Percentiles rank a stretch among this genome's conserved stretches.
Conservation (phyloP, 352 stramenopile species). For the Pythium guiyangense region DNA sequence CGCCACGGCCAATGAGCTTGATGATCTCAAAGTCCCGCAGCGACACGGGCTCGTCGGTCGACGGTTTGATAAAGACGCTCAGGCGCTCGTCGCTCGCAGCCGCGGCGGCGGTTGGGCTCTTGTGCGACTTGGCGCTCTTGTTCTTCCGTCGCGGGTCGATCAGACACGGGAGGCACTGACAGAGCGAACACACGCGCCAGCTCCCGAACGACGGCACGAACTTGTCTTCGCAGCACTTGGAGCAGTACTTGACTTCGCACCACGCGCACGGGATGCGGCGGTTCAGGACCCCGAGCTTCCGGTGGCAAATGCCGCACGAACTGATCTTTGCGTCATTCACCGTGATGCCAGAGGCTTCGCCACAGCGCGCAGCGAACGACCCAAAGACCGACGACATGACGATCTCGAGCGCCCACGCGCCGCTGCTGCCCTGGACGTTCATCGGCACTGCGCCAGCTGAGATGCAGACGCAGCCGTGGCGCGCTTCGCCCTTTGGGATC, state of each 20-base stretch:
- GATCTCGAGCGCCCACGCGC: slow-evolving; percentile 75
- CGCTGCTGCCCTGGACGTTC: slow-evolving; percentile 63
- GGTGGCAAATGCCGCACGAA: slow-evolving; percentile 76
- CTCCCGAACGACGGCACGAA: slow-evolving; percentile 71
- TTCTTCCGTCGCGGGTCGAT: slow-evolving; percentile 80
- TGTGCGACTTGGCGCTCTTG: slow-evolving; percentile 54
- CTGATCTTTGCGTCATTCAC: slow-evolving; percentile 73
- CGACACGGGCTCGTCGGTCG: slow-evolving; percentile 56
- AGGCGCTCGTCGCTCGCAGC: too few relatives aligned
- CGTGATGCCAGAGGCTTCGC: slow-evolving; percentile 62
- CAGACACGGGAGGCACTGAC: slow-evolving; percentile 70
- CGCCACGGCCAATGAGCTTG: slow-evolving; percentile 95
- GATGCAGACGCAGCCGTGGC: slow-evolving; percentile 77
- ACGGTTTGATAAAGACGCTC: slow-evolving; percentile 77
- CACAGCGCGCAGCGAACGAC: slow-evolving; percentile 66
- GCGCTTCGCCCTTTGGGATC: slow-evolving; percentile 61
- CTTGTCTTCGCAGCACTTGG: slow-evolving; percentile 82
- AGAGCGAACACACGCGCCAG: slow-evolving; percentile 78
- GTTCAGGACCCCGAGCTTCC: slow-evolving; percentile 76
- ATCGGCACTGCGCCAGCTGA: slow-evolving; percentile 67
- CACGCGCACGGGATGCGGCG: slow-evolving; percentile 74
- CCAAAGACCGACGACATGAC: slow-evolving; percentile 84
- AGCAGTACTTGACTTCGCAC: slow-evolving; percentile 87
- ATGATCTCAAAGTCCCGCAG: slow-evolving; percentile 96
- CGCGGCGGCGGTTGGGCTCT: slow-evolving; percentile 37